phyloP scores from a whole-genome alignment of 1,284 basidiomycete species.

The Trametes polyzona region DNA sequence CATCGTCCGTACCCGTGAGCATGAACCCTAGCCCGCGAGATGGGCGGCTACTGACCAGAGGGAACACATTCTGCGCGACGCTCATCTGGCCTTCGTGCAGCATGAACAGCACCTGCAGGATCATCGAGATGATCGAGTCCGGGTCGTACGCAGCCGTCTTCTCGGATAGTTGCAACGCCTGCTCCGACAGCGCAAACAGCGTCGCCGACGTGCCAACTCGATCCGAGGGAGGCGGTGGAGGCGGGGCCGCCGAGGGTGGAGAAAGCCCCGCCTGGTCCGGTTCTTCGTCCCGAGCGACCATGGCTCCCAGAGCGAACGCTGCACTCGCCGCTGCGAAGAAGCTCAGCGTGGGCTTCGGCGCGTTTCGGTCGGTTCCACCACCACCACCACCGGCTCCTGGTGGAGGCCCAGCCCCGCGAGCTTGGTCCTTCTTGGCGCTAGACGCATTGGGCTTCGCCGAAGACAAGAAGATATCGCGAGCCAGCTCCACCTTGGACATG shows the following conservation, averaged over 20 bases:
- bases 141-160: conserved; percentile 47
- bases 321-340: conserved; percentile 62
- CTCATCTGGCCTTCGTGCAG: conserved; percentile 53
- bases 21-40: too few species aligned
- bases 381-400: conserved; percentile 16
- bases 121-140: conserved; percentile 54
- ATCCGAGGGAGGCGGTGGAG: conserved; percentile 7
- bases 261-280: conserved; percentile 13
- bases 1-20: conserved; percentile 2
- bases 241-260: conserved; percentile 3
- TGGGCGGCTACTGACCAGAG: conserved; percentile 48
- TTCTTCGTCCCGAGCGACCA: conserved; percentile 36
- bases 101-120: conserved; percentile 58
- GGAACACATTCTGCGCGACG: conserved; percentile 46
- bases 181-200: conserved; percentile 50
- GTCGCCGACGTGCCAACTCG: conserved; percentile 37
- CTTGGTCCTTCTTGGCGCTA: conserved; percentile 14
- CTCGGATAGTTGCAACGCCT: conserved; percentile 49
- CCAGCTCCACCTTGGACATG: conserved; percentile 35
- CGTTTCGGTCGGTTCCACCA: conserved; percentile 14
- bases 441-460: conserved; percentile 12
- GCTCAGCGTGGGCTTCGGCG: conserved; percentile 49
- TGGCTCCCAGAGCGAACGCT: conserved; percentile 59
- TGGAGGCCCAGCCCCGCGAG: conserved; percentile 3
- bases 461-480: conserved; percentile 40